Base-by-base conservation (phyloP, 2,329 filamentous ascomycete genomes). In the Leptosphaerulina australis region DNA sequence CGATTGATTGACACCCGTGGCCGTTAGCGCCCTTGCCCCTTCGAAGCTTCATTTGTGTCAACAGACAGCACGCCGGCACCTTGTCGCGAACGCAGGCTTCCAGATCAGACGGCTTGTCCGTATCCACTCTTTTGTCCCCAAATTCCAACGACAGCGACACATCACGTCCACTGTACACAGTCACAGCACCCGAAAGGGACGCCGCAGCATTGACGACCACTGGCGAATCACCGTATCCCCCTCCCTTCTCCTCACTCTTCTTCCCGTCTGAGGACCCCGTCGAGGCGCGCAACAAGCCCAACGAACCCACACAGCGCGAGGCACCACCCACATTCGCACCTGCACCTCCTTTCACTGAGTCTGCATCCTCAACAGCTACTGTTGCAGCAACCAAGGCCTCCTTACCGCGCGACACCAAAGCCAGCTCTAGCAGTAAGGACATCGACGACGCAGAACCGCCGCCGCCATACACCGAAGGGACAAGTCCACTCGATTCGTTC, bases 401-500 rank as follows among this genome's bases (percentile, higher is more conserved):
- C 90, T 95, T 70, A 93, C 90, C 68, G 95, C 96, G 76, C 63
- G 91, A 96, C 74, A 88, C 83, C 60, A 96, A 96, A 76, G 83
- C 84, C 67, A 64, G 88, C 64, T 83, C 86, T 28, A 86, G 86
- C 51, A 85, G 84, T 64, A 94, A 94, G 73, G 84, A 79, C 50
- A 69, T 82, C 51, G 84, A 87, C 79, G 93, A 97, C 77, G 83
- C 85, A 76, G 94, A 97, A 78, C 93, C 93, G 51, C 94, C 94
- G 54, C 94, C 94, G 50, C 93, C 94, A 49, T 99, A 99, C 75
- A 91, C 90, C 62, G 93, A 97, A 84, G 92, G 93, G 66, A 88
- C 86, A 55, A 97, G 91, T 79, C 94, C 94, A 56, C 85, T 99
- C 73, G 83, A 88, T 54, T 90, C 91, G 50, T 99, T 99, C 71